Conservation (phyloP, 2,329 filamentous ascomycete species). For the Aschersonia sp. region DNA sequence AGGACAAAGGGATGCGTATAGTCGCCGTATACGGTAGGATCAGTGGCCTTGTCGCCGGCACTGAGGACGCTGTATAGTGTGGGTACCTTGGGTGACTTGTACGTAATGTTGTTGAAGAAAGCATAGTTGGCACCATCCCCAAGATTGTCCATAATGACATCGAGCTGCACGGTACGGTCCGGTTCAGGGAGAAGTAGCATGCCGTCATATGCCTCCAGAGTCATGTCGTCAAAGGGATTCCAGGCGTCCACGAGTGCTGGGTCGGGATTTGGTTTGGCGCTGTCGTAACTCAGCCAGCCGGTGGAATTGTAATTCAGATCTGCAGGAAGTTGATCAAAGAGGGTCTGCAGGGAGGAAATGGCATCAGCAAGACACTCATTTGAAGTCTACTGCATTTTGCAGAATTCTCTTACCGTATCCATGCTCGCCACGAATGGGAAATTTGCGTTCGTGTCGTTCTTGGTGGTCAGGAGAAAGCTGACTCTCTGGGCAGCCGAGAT, state of each 20-base stretch:
- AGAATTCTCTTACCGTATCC: conserved; percentile 37
- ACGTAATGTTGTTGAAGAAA: conserved; percentile 68
- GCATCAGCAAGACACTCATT: background rate
- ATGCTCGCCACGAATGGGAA: conserved; percentile 56
- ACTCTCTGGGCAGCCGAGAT: conserved; percentile 53
- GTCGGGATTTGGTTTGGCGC: conserved; percentile 26
- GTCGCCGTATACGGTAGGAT: conserved; percentile 49
- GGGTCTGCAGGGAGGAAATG: conserved; percentile 20
- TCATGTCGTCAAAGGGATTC: conserved; percentile 59
- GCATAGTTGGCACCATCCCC: conserved; percentile 45
- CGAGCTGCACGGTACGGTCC: conserved; percentile 47
- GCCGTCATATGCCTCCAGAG: conserved; percentile 54
- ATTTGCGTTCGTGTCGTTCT: conserved; percentile 45
- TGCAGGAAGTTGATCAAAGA: conserved; percentile 56
- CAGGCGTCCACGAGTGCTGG: conserved; percentile 46
- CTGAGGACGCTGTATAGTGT: conserved; percentile 64
- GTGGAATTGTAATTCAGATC: conserved; percentile 55
- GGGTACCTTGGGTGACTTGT: conserved; percentile 60
- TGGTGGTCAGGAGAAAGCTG: conserved; percentile 48
- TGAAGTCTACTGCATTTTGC: too few relatives aligned
- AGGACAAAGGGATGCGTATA: conserved; percentile 56
- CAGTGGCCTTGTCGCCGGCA: conserved; percentile 39
- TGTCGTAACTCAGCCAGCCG: conserved; percentile 48
- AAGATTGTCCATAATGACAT: conserved; percentile 48
- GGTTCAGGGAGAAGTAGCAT: conserved; percentile 44